Evolutionary conservation across 495 filamentous ascomycete genomes (phyloP).

Genomic region (Lindgomyces ingoldianus): DNA sequence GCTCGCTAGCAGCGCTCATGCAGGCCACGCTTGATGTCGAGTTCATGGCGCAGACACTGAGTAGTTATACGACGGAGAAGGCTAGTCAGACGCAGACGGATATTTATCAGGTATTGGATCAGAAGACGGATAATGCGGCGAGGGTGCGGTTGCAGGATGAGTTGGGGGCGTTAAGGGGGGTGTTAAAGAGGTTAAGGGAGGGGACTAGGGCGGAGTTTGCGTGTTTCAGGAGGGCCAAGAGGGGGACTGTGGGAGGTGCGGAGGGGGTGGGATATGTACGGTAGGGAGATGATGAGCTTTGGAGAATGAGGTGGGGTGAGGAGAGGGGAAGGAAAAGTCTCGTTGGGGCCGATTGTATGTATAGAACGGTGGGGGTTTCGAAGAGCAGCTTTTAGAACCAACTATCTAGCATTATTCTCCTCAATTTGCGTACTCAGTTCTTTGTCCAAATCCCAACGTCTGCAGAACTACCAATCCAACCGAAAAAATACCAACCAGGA

Average conservation of each 20-base stretch:
- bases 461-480: too few relatives aligned
- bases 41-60: conserved; percentile 91
- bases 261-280: conserved; percentile 1
- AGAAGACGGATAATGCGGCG: conserved; percentile 81
- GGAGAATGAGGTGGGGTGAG: too few relatives aligned
- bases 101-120: conserved; percentile 87
- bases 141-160: conserved; percentile 76
- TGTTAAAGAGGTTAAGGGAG: conserved; percentile 80
- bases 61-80: conserved; percentile 80
- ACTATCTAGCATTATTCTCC: too few relatives aligned
- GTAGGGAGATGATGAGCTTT: too few relatives aligned
- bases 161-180: conserved; percentile 80
- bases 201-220: conserved; percentile 79
- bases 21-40: conserved; percentile 97
- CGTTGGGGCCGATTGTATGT: too few relatives aligned
- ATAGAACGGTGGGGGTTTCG: too few relatives aligned
- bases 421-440: too few relatives aligned
- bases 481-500: too few relatives aligned
- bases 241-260: conserved; percentile 21
- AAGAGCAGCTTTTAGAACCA: too few relatives aligned
- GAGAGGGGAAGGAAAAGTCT: too few relatives aligned
- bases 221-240: conserved; percentile 43
- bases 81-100: conserved; percentile 76
- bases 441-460: too few relatives aligned
- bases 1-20: conserved; percentile 80